Evolutionary conservation across 2,329 filamentous ascomycete genomes (phyloP), one percentile per base, ranked within the genome.

Genomic region (Ophioceras dolichostomum): DNA sequence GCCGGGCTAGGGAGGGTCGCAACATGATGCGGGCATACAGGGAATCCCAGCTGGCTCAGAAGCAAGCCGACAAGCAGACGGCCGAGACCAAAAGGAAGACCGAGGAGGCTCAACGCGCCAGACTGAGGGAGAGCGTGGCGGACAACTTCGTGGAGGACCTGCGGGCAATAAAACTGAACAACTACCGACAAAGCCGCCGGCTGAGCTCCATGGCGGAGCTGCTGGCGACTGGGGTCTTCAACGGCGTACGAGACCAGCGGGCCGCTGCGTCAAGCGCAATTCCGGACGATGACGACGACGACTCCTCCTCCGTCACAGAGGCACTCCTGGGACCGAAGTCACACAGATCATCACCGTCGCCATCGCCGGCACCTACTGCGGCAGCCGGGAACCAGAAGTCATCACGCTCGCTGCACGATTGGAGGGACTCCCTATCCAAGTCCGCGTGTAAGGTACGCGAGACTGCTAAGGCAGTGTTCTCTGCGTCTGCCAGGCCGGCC

Each of bases 1-100:
- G 60, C n/a, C 61, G 73, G 17, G 67, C 72, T 7, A 61, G 60
- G 22, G 60, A 64, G 29, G 70, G 67, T 16, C 64, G 68, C 36
- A 68, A 73, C 29, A 62, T 68, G 42, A 60, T 68, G 43, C 62
- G 61, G 20, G 53, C 57, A 3, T 73, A 67, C 47, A 61, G 62
- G 21, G 46, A 61, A 47, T 46, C 54, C n/a, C 41, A 55, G 46
- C 41, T 52, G 41, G 39, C 44, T 2, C 30, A 37, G 19, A 55
- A 57, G 4, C 60, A 60, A 32, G 44, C 43, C 3, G 42, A 44
- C 4, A 47, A 49, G 37, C 51, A 55, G 19, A 46, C 49, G 5
- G 51, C 50, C 14, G 53, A 53, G 6, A 54, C 56, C 27, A 59
- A 61, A 33, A 53, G 60, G 39, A 47, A 45, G 43, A 62, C 47